Conservation (phyloP, 768 basidiomycete species). For the Tulasnella calospora region DNA sequence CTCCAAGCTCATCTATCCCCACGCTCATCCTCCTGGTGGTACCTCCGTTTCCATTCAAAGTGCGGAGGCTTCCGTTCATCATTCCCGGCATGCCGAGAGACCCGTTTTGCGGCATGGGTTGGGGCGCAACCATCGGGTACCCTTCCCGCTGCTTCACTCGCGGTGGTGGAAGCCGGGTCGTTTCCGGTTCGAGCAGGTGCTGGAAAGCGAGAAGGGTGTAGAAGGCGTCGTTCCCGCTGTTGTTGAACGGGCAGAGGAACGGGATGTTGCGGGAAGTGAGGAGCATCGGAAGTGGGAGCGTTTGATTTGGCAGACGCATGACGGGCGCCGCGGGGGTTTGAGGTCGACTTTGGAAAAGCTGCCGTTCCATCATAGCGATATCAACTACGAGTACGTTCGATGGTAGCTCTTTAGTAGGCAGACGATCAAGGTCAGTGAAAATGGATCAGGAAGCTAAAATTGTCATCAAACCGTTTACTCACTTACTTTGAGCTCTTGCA, state of each 20-base stretch:
- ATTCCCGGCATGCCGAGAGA: neutral
- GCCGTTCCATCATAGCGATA: slow-evolving; percentile 57
- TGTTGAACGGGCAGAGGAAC: slow-evolving; percentile 46
- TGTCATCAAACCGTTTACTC: slow-evolving; percentile 33
- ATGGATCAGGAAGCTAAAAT: neutral
- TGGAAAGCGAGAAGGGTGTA: slow-evolving; percentile 65
- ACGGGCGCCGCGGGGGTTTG: neutral
- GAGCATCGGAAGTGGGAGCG: slow-evolving; percentile 59
- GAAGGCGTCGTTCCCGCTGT: slow-evolving; percentile 78
- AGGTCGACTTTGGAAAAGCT: slow-evolving; percentile 43
- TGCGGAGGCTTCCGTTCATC: neutral
- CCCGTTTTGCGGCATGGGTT: neutral
- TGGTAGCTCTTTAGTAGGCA: slow-evolving; percentile 52
- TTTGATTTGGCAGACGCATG: slow-evolving; percentile 27
- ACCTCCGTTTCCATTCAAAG: neutral
- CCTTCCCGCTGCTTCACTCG: slow-evolving; percentile 4
- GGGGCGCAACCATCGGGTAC: slow-evolving; percentile 13
- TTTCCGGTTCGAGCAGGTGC: slow-evolving; percentile 55
- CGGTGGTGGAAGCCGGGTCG: slow-evolving; percentile 15
- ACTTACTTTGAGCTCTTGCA: slow-evolving; percentile 82
- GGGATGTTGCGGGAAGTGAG: slow-evolving; percentile 54
- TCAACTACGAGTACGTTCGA: slow-evolving; percentile 68
- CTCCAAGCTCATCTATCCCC: neutral
- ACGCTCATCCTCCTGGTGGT: neutral
- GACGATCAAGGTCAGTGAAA: neutral